Base-by-base conservation (phyloP, 1,139 yeast species). In the Ogataea hybrid region DNA sequence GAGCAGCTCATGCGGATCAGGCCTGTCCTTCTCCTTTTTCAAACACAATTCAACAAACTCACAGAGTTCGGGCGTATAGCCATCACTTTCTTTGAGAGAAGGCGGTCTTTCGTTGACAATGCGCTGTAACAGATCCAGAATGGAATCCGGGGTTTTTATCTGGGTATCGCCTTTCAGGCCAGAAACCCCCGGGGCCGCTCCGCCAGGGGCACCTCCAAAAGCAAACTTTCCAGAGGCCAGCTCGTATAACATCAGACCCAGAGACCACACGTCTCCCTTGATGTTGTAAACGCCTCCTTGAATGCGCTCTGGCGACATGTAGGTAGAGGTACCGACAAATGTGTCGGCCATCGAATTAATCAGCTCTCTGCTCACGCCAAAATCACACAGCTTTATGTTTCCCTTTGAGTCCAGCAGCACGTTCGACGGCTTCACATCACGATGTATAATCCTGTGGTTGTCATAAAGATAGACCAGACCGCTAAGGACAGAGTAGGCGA, bases 251-350 rank as follows among this genome's bases (percentile, higher is more conserved):
- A 90, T 85, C 35, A 92, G 69, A 1, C 98, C 98, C 57, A 90
- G 69, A 1, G 97, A 88, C 98, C 98, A 92, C 11, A 92, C 92
- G 61, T 92, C 98, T 25, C 96, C 90, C 55, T 90, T 89, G 18
- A 90, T 85, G 6, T 96, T 85, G 63, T 92, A 92, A 12, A 83
- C 83, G 37, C 88, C 87, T 10, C 98, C 98, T 64, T 88, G 96
- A 43, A 92, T 92, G 50, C 98, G 75, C 59, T 92, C 98, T 0
- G 98, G 98, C 1, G 96, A 88, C 98, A 92, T 92, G 59, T 92
- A 92, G 2, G 95, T 88, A 1, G 96, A 88, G 1, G 98, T 92
- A 1, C 98, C 98, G 9, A 92, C 97, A 70, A 92, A 92, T 0
- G 97, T 92, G 54, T 92, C 96, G 0, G 97, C 97, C 47, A 92